Evolutionary conservation across 345 rosid species (phyloP), one percentile per base, ranked within the genome.

Genomic region (Excoecaria cochinchinensis): DNA sequence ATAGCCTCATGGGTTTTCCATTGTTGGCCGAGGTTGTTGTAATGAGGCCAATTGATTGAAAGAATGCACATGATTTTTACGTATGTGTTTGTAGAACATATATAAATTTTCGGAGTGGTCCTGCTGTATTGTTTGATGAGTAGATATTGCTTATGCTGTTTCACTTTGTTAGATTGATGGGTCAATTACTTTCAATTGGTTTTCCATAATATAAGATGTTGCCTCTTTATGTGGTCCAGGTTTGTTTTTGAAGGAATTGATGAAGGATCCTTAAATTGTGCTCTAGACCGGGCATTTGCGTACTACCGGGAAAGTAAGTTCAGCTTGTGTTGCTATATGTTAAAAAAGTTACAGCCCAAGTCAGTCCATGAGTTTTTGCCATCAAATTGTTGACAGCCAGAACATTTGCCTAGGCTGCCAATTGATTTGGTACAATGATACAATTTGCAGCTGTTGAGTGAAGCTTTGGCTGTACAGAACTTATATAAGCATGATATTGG

Each of bases 211-310:
- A 60, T 25, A 22, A 9, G 0, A 60, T 31, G n/a, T 65, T 22
- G 0, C 13, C 17, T 8, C 56, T 44, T 53, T 47, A 8, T 36
- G 47, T 75, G 65, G 16, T 67, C 78, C 31, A 87, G 90, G 85
- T 88, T 84, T 75, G 84, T 78, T 36, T 86, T 88, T 48, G 87
- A 88, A 74, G 91, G 91, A 76, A 88, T 86, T 78, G 91, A 86
- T 76, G 88, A 83, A 82, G 87, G 85, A 72, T 88, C 91, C 70
- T 74, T 86, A 24, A 71, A 81, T 71, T 58, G 75, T 67, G 85
- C 91, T 70, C 83, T 88, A 22, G 84, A 84, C 57, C 87, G 89
- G 31, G 89, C 91, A 77, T 84, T 88, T 83, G 47, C 83, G 57
- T 76, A 73, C 71, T 86, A 81, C 61, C 79, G 74, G 77, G 77